A percentile compares a stretch with the other conserved stretches of the same genome.
These are phyloP conservation scores for Leishmania lainsoni DNA, from an alignment of 208 protist species.

Conservation along the genomic window DNA sequence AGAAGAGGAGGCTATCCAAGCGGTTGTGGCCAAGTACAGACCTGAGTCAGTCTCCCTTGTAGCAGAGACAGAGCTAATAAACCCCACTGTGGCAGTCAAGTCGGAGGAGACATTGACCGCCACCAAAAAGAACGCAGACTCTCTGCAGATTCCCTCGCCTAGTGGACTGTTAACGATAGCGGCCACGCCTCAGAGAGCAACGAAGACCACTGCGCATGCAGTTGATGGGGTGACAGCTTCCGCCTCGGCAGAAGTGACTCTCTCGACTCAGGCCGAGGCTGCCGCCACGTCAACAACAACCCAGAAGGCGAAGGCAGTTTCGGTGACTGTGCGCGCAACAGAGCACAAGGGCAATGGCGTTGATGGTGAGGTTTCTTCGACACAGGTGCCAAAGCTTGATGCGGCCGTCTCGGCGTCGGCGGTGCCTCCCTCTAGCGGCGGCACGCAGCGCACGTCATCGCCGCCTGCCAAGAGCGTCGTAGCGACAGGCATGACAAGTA, in stretches of 20 bases:
- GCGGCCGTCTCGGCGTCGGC: not conserved
- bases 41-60: not conserved
- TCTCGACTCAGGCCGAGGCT: not conserved
- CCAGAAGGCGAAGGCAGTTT: not conserved
- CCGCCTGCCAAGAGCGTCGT: not conserved
- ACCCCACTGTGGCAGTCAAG: too few relatives aligned
- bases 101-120: not conserved
- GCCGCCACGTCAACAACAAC: not conserved
- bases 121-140: not conserved
- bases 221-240: not conserved
- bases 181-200: not conserved
- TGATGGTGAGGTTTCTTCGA: not conserved
- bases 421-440: not conserved
- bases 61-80: not conserved
- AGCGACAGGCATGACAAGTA: not conserved
- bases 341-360: not conserved
- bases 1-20: conserved; percentile 56
- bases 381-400: not conserved
- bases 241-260: not conserved
- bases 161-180: not conserved
- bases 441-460: too few relatives aligned
- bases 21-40: conserved; percentile 30
- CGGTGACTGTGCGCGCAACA: not conserved
- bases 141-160: not conserved
- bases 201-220: not conserved